Conservation (phyloP, 2,329 filamentous ascomycete genomes). For the Raffaelea ambrosiae region DNA sequence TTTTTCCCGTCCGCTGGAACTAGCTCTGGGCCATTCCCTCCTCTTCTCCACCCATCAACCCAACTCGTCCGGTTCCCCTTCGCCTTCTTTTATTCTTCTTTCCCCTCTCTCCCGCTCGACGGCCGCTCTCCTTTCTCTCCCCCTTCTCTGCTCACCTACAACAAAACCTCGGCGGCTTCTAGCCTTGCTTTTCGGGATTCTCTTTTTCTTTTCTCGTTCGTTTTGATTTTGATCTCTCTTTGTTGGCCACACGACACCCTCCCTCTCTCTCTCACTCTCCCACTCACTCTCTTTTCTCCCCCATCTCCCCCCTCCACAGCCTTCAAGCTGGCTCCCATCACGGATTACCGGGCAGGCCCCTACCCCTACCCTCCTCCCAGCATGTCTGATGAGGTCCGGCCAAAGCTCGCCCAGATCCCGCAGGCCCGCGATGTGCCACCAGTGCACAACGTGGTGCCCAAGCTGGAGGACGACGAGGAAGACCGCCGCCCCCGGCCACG, state of each 20-base stretch:
- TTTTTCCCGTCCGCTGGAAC: not conserved
- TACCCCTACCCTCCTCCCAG: constrained; percentile 5
- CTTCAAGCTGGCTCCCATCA: constrained; percentile 13
- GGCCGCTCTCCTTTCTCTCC: too few species aligned
- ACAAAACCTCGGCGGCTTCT: too few species aligned
- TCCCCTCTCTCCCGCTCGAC: not conserved
- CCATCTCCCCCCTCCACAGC: not conserved
- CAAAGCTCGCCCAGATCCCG: constrained; percentile 8
- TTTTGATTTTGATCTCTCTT: not conserved
- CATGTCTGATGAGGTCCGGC: constrained; percentile 14
- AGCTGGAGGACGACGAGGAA: constrained; percentile 11
- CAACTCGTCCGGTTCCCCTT: not conserved
- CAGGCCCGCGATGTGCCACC: constrained; percentile 8
- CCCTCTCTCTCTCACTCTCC: not conserved
- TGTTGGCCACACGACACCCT: not conserved
- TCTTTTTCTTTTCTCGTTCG: not conserved
- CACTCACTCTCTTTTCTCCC: not conserved
- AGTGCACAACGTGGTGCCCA: not conserved
- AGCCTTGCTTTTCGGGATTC: not conserved
- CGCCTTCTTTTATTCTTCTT: constrained; percentile 1
- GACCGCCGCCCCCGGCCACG: constrained; percentile 9
- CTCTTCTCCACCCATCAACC: not conserved
- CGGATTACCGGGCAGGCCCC: constrained; percentile 4
- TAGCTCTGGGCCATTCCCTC: not conserved
- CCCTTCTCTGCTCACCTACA: too few species aligned